These are phyloP conservation scores for Blumeriella jaapii DNA, from an alignment of 2,329 filamentous ascomycete genomes.

Conservation along the genomic window DNA sequence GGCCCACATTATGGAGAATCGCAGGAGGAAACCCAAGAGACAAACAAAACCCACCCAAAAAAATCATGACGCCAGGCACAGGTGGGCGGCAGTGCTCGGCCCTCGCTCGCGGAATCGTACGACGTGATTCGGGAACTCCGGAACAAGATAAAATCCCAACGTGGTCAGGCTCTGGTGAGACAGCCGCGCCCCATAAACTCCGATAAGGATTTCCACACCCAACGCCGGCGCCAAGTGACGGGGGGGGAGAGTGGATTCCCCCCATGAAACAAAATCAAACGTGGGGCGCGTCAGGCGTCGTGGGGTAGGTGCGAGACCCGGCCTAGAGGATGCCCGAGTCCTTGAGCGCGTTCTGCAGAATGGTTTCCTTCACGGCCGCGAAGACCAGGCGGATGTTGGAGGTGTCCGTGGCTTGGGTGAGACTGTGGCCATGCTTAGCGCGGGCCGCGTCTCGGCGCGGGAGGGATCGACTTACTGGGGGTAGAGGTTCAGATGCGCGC, in stretches of 20 bases:
- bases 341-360: conserved; percentile 94
- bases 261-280: conserved; percentile 11
- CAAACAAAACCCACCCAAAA: too few relatives aligned
- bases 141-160: neutral
- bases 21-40: too few relatives aligned
- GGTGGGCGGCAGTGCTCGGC: neutral
- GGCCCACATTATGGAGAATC: too few relatives aligned
- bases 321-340: conserved; percentile 82
- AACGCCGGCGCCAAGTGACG: conserved; percentile 21
- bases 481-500: conserved; percentile 90
- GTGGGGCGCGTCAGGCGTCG: conserved; percentile 15
- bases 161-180: conserved; percentile 17
- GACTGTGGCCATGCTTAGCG: conserved; percentile 38
- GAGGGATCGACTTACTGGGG: conserved; percentile 63
- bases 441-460: neutral
- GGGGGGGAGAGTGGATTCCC: neutral
- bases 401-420: conserved; percentile 97
- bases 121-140: neutral
- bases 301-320: conserved; percentile 7
- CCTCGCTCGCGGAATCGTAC: neutral
- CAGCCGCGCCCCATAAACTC: conserved; percentile 20
- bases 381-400: conserved; percentile 97
- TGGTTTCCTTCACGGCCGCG: conserved; percentile 96
- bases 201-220: conserved; percentile 10
- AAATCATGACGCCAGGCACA: too few relatives aligned